phyloP scores from a whole-genome alignment of 768 basidiomycete genomes.

The Leucocoprinus sp. region DNA sequence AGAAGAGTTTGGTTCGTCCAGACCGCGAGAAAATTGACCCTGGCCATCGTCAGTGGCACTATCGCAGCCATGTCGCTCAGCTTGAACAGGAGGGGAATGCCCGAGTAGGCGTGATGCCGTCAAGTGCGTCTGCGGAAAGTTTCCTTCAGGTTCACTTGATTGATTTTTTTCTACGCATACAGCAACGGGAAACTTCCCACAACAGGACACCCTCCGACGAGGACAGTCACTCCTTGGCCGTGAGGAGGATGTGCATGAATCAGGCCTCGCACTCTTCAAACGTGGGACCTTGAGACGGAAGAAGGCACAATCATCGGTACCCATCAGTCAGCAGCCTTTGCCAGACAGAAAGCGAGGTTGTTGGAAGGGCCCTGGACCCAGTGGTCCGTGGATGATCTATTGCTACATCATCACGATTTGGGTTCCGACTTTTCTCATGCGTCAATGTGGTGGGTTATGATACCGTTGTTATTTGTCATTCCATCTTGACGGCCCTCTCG shows the following conservation, averaged over 20 bases:
- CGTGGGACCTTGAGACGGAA: slow-evolving; percentile 75
- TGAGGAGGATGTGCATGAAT: slow-evolving; percentile 87
- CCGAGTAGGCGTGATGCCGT: slow-evolving; percentile 66
- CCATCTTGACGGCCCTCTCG: slow-evolving; percentile 8
- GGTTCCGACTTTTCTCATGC: slow-evolving; percentile 72
- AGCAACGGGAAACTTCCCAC: slow-evolving; percentile 80
- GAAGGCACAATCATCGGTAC: slow-evolving; percentile 37
- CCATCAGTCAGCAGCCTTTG: slow-evolving; percentile 28
- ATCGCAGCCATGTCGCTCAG: slow-evolving; percentile 78
- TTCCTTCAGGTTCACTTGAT: slow-evolving; percentile 10
- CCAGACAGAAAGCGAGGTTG: slow-evolving; percentile 40
- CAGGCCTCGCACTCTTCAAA: slow-evolving; percentile 88
- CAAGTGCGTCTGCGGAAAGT: slow-evolving; percentile 47
- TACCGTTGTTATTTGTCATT: slow-evolving; percentile 5
- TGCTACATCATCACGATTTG: slow-evolving; percentile 79
- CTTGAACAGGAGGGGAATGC: slow-evolving; percentile 61
- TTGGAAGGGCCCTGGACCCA: slow-evolving; percentile 80
- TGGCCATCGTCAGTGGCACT: slow-evolving; percentile 90
- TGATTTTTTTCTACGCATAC: slow-evolving; percentile 11
- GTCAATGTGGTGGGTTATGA: slow-evolving; percentile 60
- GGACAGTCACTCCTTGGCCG: slow-evolving; percentile 86
- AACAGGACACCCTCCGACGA: slow-evolving; percentile 53
- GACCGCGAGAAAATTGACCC: slow-evolving; percentile 97
- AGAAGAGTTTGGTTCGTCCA: slow-evolving; percentile 87
- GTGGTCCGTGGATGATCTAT: slow-evolving; percentile 93